Base-by-base conservation (phyloP, 257 asterid genomes). In the Ocimum tenuiflorum region DNA sequence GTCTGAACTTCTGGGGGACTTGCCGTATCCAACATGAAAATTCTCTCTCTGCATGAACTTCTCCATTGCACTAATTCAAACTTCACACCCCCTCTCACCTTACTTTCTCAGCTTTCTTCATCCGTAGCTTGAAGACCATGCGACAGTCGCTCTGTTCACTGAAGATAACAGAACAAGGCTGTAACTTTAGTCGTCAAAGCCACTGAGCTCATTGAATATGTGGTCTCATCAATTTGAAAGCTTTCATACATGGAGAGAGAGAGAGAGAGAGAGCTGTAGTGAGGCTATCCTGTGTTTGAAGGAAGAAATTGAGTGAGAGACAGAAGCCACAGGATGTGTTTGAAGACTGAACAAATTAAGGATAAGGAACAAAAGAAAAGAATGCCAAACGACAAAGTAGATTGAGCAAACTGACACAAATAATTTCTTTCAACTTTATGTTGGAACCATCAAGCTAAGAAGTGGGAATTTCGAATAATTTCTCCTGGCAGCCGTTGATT, bases 311-410 rank as follows among this genome's bases (percentile, higher is more conserved):
- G 8, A 55, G 58, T 29, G 83, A 15, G 71, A 7, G 78, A 75
- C 65, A 42, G 83, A 77, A 83, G 78, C 96, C 95, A 86, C 95
- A 86, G 61, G 70, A 73, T 61, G 53, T 48, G 19, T 45, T 22
- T 39, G 65, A 73, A 73, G 63, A 42, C 61, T 43, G 64, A 60
- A 36, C 35, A 20, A 48, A 60, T 48, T 66, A 47, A 64, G 80
- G 91, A 84, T 82, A 76, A 80, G 83, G 38, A 53, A 54, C 59
- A 51, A 60, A 52, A n/a, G 55, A 63, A 47, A 35, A 46, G 63
- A 62, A 45, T 12, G 65, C 63, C 76, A 78, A 51, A 70, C 56
- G 80, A 80, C 78, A 81, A 64, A 70, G 35, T 23, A 17, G 17
- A 56, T 39, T 22, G 14, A 14, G 50, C 68, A 24, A 61, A 54